A percentile compares a stretch with the other conserved stretches of the same genome.
These are phyloP conservation scores for Phytophthora podocarpi DNA, from an alignment of 352 stramenopile genomes.

Conservation along the genomic window DNA sequence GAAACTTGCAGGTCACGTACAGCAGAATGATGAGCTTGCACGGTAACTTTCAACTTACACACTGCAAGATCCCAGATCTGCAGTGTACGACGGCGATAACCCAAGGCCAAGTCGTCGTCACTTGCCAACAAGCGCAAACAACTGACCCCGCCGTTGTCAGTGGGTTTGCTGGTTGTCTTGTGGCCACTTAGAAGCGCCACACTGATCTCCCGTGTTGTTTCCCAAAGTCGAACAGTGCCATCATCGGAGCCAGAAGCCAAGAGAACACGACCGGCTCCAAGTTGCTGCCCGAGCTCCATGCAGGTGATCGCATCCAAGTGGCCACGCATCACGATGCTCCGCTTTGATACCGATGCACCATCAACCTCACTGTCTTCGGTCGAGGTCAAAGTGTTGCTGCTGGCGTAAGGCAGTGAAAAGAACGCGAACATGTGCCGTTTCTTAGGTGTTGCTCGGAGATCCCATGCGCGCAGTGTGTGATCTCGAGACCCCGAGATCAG, in stretches of 20 bases:
- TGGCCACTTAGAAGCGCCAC: conserved; percentile 56
- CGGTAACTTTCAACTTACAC: conserved; percentile 57
- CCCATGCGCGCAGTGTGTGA: conserved; percentile 74
- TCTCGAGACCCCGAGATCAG: conserved; percentile 77
- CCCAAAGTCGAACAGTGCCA: conserved; percentile 76
- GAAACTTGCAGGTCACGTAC: conserved; percentile 77
- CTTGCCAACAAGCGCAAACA: conserved; percentile 69
- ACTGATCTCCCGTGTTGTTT: conserved; percentile 65
- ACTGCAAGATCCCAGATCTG: conserved; percentile 74
- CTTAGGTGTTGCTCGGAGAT: conserved; percentile 62
- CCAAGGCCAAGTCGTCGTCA: conserved; percentile 65
- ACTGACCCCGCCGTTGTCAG: conserved; percentile 43
- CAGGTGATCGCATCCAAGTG: conserved; percentile 68
- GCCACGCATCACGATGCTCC: conserved; percentile 65
- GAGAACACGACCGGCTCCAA: conserved; percentile 58
- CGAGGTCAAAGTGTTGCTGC: conserved; percentile 10
- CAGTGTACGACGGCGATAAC: conserved; percentile 55
- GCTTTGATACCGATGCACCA: conserved; percentile 57
- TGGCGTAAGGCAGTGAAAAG: conserved; percentile 42
- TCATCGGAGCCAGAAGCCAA: conserved; percentile 74
- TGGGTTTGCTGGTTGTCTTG: conserved; percentile 24
- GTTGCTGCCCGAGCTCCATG: conserved; percentile 75
- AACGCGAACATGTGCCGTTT: conserved; percentile 72
- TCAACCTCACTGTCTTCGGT: conserved; percentile 52
- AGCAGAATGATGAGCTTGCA: conserved; percentile 58